These are phyloP conservation scores for Yarrowia sp. DNA, from an alignment of 805 yeast genomes.

Conservation along the genomic window DNA sequence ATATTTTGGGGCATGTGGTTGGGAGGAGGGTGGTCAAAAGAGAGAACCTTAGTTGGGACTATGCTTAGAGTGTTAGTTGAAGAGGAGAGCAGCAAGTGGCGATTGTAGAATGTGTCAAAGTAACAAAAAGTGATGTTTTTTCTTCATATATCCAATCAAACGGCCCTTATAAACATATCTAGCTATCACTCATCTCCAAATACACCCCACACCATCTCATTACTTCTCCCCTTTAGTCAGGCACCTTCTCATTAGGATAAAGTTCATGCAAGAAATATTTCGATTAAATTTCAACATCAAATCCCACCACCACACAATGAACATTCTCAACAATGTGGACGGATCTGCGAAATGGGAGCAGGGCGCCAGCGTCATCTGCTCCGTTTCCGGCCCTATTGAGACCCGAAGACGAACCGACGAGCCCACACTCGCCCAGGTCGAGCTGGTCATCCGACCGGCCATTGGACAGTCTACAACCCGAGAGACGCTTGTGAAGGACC, in stretches of 20 bases:
- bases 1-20: too few species aligned
- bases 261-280: slow-evolving; percentile 20
- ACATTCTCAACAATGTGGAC: slow-evolving; percentile 48
- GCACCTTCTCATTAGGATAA: neutral
- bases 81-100: too few species aligned
- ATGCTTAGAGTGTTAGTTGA: too few species aligned
- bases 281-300: neutral
- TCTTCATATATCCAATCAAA: too few species aligned
- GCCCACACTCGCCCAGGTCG: slow-evolving; percentile 75
- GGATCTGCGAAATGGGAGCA: slow-evolving; percentile 67
- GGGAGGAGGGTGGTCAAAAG: too few species aligned
- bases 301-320: neutral
- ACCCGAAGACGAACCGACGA: slow-evolving; percentile 77
- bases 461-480: slow-evolving; percentile 70
- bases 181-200: too few species aligned
- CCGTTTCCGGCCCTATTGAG: slow-evolving; percentile 91
- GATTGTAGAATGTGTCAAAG: too few species aligned
- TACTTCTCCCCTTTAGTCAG: too few species aligned
- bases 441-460: slow-evolving; percentile 74
- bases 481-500: slow-evolving; percentile 74
- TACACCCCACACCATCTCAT: neutral
- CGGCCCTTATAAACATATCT: too few species aligned
- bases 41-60: too few species aligned
- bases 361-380: slow-evolving; percentile 63
- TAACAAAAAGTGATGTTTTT: too few species aligned